Percentiles rank a stretch among this genome's conserved stretches.
phyloP scores from a whole-genome alignment of 805 yeast genomes.

The Cyberlindnera mississippiensis region DNA sequence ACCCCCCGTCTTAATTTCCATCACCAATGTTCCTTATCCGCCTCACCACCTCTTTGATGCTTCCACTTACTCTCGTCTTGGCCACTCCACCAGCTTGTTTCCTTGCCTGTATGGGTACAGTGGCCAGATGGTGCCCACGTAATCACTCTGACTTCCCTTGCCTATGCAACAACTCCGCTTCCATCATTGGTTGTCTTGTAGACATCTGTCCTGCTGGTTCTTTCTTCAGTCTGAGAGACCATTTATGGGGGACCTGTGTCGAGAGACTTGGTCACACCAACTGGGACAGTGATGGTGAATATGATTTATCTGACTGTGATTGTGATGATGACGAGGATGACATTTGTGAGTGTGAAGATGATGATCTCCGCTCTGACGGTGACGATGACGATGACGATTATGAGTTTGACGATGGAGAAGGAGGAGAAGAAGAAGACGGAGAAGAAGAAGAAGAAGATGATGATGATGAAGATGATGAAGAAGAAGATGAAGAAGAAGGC shows the following conservation, averaged over 20 bases:
- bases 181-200: slow-evolving; percentile 40
- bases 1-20: no score
- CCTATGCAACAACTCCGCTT: slow-evolving; percentile 36
- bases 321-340: slow-evolving; percentile 16
- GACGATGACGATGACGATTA: slow-evolving; percentile 26
- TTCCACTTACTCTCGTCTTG: not conserved
- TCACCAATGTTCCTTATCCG: not conserved
- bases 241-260: slow-evolving; percentile 43
- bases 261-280: slow-evolving; percentile 19
- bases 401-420: slow-evolving; percentile 18
- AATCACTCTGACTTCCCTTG: slow-evolving; percentile 36
- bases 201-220: slow-evolving; percentile 43
- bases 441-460: slow-evolving; percentile 21
- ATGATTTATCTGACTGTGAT: slow-evolving; percentile 14
- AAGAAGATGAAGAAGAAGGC: slow-evolving; percentile 19
- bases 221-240: slow-evolving; percentile 43
- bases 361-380: slow-evolving; percentile 18
- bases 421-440: slow-evolving; percentile 11
- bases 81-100: slow-evolving; percentile 53
- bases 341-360: slow-evolving; percentile 7
- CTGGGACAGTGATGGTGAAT: slow-evolving; percentile 9
- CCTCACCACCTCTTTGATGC: not conserved
- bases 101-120: slow-evolving; percentile 37
- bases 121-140: slow-evolving; percentile 33
- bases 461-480: slow-evolving; percentile 14